These are phyloP conservation scores for Dictyostelium purpureum DNA, from an alignment of 78 protist species.

Conservation along the genomic window DNA sequence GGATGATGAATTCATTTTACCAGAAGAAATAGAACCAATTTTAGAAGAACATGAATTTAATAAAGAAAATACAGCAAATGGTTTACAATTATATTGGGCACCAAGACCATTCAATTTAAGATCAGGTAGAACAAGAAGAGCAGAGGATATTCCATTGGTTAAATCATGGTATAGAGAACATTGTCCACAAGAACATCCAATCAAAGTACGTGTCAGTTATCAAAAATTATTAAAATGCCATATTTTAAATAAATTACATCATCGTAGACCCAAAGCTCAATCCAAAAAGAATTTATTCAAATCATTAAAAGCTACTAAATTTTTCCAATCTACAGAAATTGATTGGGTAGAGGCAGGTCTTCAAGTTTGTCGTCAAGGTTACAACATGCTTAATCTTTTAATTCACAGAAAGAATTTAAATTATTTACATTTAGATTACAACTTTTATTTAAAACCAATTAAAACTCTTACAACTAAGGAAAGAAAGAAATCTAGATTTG, in stretches of 20 bases:
- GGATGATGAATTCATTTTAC: slow-evolving; percentile 73
- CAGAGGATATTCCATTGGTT: slow-evolving; percentile 98
- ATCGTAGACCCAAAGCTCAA: slow-evolving; percentile 90
- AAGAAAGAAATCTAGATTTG: slow-evolving; percentile 99
- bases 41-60: slow-evolving; percentile 86
- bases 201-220: slow-evolving; percentile 97
- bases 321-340: slow-evolving; percentile 97
- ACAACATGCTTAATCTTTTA: slow-evolving; percentile 99
- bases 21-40: slow-evolving; percentile 10
- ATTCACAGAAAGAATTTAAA: slow-evolving; percentile 98
- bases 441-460: slow-evolving; percentile 99
- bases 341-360: slow-evolving; percentile 99
- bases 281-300: slow-evolving; percentile 92
- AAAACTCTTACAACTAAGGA: slow-evolving; percentile 99
- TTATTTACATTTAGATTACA: slow-evolving; percentile 99
- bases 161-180: slow-evolving; percentile 97
- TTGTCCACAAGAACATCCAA: slow-evolving; percentile 97
- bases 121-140: slow-evolving; percentile 94
- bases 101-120: slow-evolving; percentile 98
- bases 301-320: slow-evolving; percentile 95
- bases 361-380: slow-evolving; percentile 99
- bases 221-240: slow-evolving; percentile 98
- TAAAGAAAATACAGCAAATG: slow-evolving; percentile 95
- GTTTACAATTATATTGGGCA: slow-evolving; percentile 97
- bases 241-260: slow-evolving; percentile 95